These are phyloP conservation scores for Botrytis elliptica DNA, from an alignment of 2,329 filamentous ascomycete species.

Conservation along the genomic window DNA sequence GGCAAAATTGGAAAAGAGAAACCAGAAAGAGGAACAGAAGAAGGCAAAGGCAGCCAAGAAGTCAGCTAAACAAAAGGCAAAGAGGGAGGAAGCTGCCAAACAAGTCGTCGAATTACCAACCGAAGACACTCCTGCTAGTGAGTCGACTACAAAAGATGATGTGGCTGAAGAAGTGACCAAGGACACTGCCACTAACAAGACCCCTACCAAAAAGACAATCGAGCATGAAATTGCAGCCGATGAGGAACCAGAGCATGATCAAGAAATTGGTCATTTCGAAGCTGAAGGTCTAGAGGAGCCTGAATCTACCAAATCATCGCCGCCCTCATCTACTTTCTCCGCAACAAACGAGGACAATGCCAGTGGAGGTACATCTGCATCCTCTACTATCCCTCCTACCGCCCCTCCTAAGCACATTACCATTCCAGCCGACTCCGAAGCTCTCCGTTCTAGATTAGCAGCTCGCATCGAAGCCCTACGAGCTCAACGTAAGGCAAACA, in stretches of 20 bases:
- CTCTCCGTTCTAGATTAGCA: slow-evolving; percentile 74
- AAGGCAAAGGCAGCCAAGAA: slow-evolving; percentile 45
- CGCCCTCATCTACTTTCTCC: slow-evolving; percentile 53
- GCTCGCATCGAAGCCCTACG: slow-evolving; percentile 83
- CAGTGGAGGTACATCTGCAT: slow-evolving; percentile 66
- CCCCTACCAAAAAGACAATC: slow-evolving; percentile 23
- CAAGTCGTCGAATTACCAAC: slow-evolving; percentile 11
- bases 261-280: slow-evolving; percentile 47
- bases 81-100: slow-evolving; percentile 26
- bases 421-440: slow-evolving; percentile 68
- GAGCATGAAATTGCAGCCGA: slow-evolving; percentile 28
- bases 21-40: slow-evolving; percentile 39
- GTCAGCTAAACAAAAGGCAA: slow-evolving; percentile 44
- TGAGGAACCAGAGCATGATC: slow-evolving; percentile 31
- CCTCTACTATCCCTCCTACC: slow-evolving; percentile 60
- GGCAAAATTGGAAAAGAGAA: slow-evolving; percentile 23
- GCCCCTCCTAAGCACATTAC: slow-evolving; percentile 66
- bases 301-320: slow-evolving; percentile 43
- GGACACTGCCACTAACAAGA: slow-evolving; percentile 24
- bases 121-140: slow-evolving; percentile 33
- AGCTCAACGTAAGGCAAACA: slow-evolving; percentile 82
- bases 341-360: slow-evolving; percentile 59
- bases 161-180: slow-evolving; percentile 12
- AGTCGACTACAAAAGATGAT: slow-evolving; percentile 24
- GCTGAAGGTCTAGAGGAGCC: slow-evolving; percentile 49